Base-by-base conservation (phyloP, 352 stramenopile genomes). In the Globisporangium nagaii region DNA sequence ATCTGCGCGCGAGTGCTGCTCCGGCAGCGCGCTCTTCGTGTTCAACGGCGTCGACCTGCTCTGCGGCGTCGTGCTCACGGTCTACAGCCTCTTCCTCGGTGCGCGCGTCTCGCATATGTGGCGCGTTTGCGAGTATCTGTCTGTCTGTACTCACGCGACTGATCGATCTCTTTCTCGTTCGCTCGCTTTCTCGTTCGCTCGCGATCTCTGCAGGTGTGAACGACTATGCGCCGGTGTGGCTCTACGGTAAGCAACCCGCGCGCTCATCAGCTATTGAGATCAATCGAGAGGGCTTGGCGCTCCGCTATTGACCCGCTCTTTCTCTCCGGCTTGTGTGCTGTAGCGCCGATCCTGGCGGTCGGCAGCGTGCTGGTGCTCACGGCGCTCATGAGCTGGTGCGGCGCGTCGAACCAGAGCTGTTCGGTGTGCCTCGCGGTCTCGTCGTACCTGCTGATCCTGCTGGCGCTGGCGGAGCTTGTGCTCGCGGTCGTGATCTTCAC, bases 11-110 rank as follows among this genome's bases (percentile, higher is more conserved):
- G 78, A 91, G 59, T 65, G 68, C 52, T 82, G 77, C 53, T 69
- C 71, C 20, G 65, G 74, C 49, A 57, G 56, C 34, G 74, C 76
- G 56, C 77, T 92, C 48, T 87, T 89, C 53, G 37, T 89, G 56
- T 92, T 87, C 65, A 90, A 92, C 63, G 75, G 67, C 44, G 72
- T 92, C 40, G 81, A 92, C 62, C 50, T 92, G 28, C 20, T 86
- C 35, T 84, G 76, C 28, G 81, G 81, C 20, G 56, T 79, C n/a
- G 52, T 65, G 20, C 75, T 92, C 9, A 73, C 66, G 10, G 48
- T 75, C 51, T 92, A 92, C 52, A 74, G 73, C 12, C 59, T 86
- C 48, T 89, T 84, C 43, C 65, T 92, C 22, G 73, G 73, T 71
- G 9, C 40, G 57, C 31, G 10, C 41, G 24, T 32, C 19, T 28